Evolutionary conservation across 495 filamentous ascomycete genomes (phyloP).

Genomic region (Bacidia gigantensis): DNA sequence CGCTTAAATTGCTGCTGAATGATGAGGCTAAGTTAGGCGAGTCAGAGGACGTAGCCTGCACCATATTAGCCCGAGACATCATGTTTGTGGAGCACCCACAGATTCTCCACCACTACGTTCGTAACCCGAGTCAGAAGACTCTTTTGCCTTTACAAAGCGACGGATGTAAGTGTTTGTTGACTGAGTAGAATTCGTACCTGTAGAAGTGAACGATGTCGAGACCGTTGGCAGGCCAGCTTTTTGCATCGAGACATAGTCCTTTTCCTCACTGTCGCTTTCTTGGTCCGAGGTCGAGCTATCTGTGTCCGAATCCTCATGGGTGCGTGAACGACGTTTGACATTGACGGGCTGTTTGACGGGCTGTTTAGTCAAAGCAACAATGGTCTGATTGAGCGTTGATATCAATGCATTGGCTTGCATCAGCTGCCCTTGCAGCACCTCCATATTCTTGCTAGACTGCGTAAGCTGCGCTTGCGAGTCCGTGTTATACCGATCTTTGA

Average conservation of each 20-base stretch:
- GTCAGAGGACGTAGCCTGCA: not conserved
- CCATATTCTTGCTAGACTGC: too few relatives aligned
- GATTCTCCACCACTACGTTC: not conserved
- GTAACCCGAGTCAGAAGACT: not conserved
- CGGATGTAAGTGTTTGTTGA: not conserved
- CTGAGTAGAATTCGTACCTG: too few relatives aligned
- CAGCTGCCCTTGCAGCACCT: not conserved
- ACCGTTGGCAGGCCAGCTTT: too few relatives aligned
- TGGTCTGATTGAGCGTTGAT: not conserved
- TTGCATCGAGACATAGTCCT: too few relatives aligned
- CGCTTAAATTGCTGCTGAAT: not conserved
- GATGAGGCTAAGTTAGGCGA: not conserved
- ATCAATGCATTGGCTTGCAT: not conserved
- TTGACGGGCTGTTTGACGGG: too few relatives aligned
- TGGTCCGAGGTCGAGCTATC: too few relatives aligned
- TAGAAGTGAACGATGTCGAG: too few relatives aligned
- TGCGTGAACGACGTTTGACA: too few relatives aligned
- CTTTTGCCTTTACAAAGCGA: not conserved
- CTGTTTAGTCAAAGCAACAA: not conserved
- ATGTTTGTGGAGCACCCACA: too few relatives aligned
- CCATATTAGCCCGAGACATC: too few relatives aligned
- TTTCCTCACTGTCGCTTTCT: too few relatives aligned
- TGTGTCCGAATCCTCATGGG: too few relatives aligned
- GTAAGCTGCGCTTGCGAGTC: not conserved
- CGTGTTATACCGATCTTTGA: not conserved